A percentile compares a stretch with the other conserved stretches of the same genome.
These are phyloP conservation scores for Fusarium ramigenum DNA, from an alignment of 2,329 filamentous ascomycete species.

Conservation along the genomic window DNA sequence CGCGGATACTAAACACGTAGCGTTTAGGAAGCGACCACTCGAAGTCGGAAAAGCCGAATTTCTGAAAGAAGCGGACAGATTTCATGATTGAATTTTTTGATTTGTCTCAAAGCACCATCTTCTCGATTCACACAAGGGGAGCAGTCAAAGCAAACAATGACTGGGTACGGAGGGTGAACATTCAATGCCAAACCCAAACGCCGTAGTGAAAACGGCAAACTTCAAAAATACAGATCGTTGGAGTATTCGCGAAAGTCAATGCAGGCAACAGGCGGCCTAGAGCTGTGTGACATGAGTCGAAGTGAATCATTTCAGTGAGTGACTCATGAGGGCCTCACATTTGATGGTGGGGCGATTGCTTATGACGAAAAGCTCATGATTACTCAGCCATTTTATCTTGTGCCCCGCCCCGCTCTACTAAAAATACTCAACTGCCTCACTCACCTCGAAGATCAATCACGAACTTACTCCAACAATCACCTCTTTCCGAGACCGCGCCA, in stretches of 20 bases:
- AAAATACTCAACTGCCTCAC: slow-evolving; percentile 2
- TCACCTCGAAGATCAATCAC: background rate
- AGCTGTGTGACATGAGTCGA: background rate
- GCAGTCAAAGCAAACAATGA: no score
- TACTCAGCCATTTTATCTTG: slow-evolving; percentile 2
- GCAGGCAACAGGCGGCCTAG: background rate
- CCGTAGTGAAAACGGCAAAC: no score
- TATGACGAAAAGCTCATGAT: slow-evolving; percentile 17
- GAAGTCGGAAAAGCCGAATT: no score
- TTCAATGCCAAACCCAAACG: background rate
- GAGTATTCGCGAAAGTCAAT: no score
- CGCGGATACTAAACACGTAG: background rate
- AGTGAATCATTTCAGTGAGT: background rate
- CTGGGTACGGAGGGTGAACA: background rate
- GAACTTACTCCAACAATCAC: background rate
- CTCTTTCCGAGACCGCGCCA: background rate
- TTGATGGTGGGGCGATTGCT: background rate
- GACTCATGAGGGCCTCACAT: background rate
- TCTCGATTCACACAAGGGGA: background rate
- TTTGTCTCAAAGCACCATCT: background rate
- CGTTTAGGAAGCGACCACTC: background rate
- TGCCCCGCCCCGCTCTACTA: slow-evolving; percentile 20
- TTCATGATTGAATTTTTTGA: no score
- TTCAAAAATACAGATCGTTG: no score
- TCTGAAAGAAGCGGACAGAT: background rate